Base-by-base conservation (phyloP, 1,284 basidiomycete genomes). In the Microbotryum violaceum region DNA sequence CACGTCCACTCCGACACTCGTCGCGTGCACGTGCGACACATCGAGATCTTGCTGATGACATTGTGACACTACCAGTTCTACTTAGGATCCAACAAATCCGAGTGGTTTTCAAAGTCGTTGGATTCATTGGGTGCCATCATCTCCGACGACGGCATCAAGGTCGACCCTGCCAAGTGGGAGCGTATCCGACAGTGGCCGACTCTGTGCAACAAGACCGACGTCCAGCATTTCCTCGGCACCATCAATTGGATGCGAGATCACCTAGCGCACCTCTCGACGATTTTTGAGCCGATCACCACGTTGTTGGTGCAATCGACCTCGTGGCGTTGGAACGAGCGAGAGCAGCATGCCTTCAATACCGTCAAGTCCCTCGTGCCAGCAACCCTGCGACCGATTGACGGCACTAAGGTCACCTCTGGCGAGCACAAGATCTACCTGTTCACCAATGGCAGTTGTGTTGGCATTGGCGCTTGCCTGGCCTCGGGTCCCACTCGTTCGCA, bases 191-290 rank as follows among this genome's bases (percentile, higher is more conserved):
- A 66, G 0, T 75, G 72, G 72, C 53, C 61, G 21, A 61, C 59
- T 0, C 78, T 76, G 0, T 56, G 70, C 0, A 70, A 67, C 12
- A 75, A 73, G 45, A 71, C 77, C n/a, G 75, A 78, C n/a, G 69
- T 81, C 0, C 76, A 77, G 51, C 59, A 70, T 18, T 80, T 80
- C 50, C 56, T 80, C 0, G 79, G 78, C 1, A 65, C 78, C 0
- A 72, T 79, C 0, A 71, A 79, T 25, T 80, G 79, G 63, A 57
- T 80, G 0, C 70, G 74, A 0, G 70, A 73, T 16, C 78, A 78
- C 60, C 65, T 80, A 54, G 78, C 76, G 0, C 71, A 77, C 42
- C 64, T 80, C 0, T 69, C 74, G 0, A 64, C 70, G 4, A 37
- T 9, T 14, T 37, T 50, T 75, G 25, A 37, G 54, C 29, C 14